Evolutionary conservation across 129 eudicot genomes (phyloP).

Genomic region (Artemisia argyi): DNA sequence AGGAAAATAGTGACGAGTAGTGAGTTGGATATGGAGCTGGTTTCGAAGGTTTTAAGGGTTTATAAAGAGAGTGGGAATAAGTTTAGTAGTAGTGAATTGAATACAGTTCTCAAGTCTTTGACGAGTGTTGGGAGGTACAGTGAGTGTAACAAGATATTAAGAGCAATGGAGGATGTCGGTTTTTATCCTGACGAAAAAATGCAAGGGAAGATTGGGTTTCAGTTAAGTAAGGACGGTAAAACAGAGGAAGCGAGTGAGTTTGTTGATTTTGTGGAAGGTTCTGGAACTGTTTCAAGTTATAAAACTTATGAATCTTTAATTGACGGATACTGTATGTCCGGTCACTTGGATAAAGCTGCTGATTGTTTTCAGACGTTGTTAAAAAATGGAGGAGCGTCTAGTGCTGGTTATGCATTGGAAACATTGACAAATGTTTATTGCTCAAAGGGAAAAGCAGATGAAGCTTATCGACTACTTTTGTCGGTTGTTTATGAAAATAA

Average conservation of each 20-base stretch:
- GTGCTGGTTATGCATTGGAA: constrained; percentile 56
- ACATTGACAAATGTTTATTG: constrained; percentile 56
- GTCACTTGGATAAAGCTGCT: constrained; percentile 61
- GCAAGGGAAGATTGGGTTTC: constrained; percentile 55
- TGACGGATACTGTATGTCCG: constrained; percentile 65
- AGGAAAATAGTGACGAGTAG: constrained; percentile 60
- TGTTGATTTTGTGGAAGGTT: constrained; percentile 39
- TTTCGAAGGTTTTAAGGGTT: constrained; percentile 49
- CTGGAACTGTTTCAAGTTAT: constrained; percentile 28
- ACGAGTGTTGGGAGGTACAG: constrained; percentile 65
- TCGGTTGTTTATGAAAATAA: constrained; percentile 39
- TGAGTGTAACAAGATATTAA: constrained; percentile 65
- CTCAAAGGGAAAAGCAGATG: constrained; percentile 43
- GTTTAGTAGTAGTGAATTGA: constrained; percentile 38
- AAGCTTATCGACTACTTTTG: constrained; percentile 48
- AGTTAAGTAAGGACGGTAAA: constrained; percentile 49
- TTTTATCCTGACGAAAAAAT: constrained; percentile 36
- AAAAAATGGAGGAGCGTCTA: constrained; percentile 35
- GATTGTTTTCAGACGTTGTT: constrained; percentile 52
- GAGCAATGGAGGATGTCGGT: constrained; percentile 67
- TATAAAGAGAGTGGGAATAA: constrained; percentile 54
- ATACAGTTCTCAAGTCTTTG: constrained; percentile 68
- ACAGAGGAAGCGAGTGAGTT: constrained; percentile 52
- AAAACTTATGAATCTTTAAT: constrained; percentile 55
- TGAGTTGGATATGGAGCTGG: constrained; percentile 66